phyloP scores from a whole-genome alignment of 805 yeast genomes.

The Sugiyamaella lignohabitans region DNA sequence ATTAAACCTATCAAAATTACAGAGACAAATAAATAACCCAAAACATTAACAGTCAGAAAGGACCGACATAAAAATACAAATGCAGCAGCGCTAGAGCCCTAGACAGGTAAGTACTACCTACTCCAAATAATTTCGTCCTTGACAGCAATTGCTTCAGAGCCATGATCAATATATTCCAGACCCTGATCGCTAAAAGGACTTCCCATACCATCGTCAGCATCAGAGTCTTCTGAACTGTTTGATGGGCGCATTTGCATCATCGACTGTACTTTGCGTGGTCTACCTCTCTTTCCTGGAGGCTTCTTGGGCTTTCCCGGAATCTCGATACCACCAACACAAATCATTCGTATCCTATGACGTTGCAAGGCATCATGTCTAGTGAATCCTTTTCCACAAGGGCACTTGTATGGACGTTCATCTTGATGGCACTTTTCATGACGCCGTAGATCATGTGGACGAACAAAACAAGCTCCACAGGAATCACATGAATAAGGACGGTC shows the following conservation, averaged over 20 bases:
- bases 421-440: constrained; percentile 86
- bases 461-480: constrained; percentile 75
- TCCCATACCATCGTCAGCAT: constrained; percentile 11
- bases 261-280: constrained; percentile 29
- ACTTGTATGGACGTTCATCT: constrained; percentile 56
- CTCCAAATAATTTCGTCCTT: constrained; percentile 8
- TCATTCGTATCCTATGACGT: constrained; percentile 71
- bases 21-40: background rate
- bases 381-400: constrained; percentile 94
- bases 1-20: too few species aligned
- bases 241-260: constrained; percentile 7
- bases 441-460: constrained; percentile 88
- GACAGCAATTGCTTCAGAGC: background rate
- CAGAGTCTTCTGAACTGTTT: constrained; percentile 4
- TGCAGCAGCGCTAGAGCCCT: background rate
- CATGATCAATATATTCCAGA: constrained; percentile 7
- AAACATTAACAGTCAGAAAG: background rate
- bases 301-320: constrained; percentile 27
- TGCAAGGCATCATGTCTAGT: constrained; percentile 83
- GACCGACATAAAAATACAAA: constrained; percentile 5
- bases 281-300: constrained; percentile 34
- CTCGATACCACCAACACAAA: constrained; percentile 69
- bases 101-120: constrained; percentile 2
- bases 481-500: constrained; percentile 88
- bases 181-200: constrained; percentile 13